Conservation (phyloP, 148 eudicot species). For the Fallopia convolvulus region DNA sequence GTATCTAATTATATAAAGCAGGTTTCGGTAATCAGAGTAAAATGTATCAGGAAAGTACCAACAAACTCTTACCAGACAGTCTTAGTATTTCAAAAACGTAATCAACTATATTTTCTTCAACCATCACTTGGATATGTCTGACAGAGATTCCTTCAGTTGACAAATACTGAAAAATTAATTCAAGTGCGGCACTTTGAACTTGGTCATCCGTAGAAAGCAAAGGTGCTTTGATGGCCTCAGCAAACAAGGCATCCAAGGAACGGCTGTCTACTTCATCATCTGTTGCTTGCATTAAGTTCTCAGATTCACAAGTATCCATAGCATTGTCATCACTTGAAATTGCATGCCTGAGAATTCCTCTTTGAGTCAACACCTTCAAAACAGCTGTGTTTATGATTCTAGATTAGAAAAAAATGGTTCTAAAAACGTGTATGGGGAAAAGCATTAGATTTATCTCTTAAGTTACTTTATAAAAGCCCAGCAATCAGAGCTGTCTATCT, state of each 20-base stretch:
- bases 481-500: background rate
- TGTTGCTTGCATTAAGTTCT: constrained; percentile 44
- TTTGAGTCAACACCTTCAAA: constrained; percentile 62
- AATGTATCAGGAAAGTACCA: background rate
- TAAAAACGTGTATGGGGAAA: background rate
- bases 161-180: constrained; percentile 54
- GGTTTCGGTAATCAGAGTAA: background rate
- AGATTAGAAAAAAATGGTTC: background rate
- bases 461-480: background rate
- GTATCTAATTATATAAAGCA: background rate
- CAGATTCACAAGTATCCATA: constrained; percentile 44
- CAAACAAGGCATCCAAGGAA: constrained; percentile 55
- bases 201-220: constrained; percentile 75
- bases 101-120: constrained; percentile 84
- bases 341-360: constrained; percentile 61
- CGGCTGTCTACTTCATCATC: constrained; percentile 34
- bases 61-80: constrained; percentile 48
- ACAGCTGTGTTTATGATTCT: constrained; percentile 51
- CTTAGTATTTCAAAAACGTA: constrained; percentile 82
- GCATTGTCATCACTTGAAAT: constrained; percentile 32
- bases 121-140: constrained; percentile 54
- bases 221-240: constrained; percentile 92
- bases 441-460: background rate
- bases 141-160: constrained; percentile 42
- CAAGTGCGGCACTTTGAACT: constrained; percentile 72